Evolutionary conservation across 2,329 filamentous ascomycete genomes (phyloP).

Genomic region (Huntiella abstrusa): DNA sequence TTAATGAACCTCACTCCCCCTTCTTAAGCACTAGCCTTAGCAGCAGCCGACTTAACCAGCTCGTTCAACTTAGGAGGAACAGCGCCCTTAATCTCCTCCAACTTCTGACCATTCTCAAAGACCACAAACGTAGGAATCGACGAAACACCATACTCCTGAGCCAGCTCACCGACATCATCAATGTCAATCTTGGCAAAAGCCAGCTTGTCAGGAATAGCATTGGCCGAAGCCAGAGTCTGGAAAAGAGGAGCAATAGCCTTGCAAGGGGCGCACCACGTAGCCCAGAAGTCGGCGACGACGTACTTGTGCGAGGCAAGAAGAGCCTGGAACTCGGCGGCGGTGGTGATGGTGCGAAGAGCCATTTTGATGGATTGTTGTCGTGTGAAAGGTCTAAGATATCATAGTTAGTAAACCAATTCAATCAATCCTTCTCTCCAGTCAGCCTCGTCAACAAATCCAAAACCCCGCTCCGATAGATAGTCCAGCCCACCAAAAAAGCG

Average conservation of each 20-base stretch:
- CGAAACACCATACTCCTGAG: constrained; percentile 29
- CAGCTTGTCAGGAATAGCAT: constrained; percentile 22
- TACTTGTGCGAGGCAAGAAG: constrained; percentile 29
- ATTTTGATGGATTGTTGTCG: background rate
- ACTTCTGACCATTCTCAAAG: constrained; percentile 32
- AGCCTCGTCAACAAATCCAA: too few species aligned
- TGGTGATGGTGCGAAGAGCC: constrained; percentile 13
- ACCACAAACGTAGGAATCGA: constrained; percentile 43
- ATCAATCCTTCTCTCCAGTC: too few species aligned
- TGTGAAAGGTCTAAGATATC: too few species aligned
- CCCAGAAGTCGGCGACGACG: constrained; percentile 38
- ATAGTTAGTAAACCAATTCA: too few species aligned
- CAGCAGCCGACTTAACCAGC: constrained; percentile 10
- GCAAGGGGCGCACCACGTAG: constrained; percentile 43
- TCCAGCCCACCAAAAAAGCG: too few species aligned
- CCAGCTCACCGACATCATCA: constrained; percentile 32
- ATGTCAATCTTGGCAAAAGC: constrained; percentile 42
- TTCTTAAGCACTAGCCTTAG: constrained; percentile 14
- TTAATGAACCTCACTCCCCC: constrained; percentile 5
- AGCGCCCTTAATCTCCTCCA: constrained; percentile 13
- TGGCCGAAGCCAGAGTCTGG: constrained; percentile 25
- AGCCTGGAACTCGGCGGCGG: constrained; percentile 27
- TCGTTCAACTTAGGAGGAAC: constrained; percentile 10
- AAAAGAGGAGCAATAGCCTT: constrained; percentile 38
- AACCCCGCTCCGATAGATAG: too few species aligned